Evolutionary conservation across 2,329 filamentous ascomycete genomes (phyloP).

Genomic region (Rosellinia necatrix): DNA sequence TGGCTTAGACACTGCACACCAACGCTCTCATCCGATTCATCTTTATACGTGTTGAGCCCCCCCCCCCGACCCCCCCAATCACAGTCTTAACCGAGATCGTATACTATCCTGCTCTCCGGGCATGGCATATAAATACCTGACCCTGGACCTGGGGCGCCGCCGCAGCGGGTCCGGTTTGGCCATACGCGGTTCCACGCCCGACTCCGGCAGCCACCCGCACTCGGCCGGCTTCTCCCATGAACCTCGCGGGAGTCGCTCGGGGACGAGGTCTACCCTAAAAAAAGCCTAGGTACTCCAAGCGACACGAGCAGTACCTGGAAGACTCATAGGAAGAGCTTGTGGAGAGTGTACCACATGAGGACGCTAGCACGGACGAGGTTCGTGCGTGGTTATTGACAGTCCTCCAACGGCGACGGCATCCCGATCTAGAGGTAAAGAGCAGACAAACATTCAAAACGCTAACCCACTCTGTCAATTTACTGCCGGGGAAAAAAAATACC

Average conservation of each 20-base stretch:
- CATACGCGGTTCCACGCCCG: neutral
- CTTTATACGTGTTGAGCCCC: too few species aligned
- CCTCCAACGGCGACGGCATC: constrained; percentile 33
- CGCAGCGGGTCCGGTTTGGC: neutral
- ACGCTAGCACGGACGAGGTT: constrained; percentile 29
- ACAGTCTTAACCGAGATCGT: too few species aligned
- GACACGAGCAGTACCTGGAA: constrained; percentile 21
- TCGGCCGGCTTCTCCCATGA: constrained; percentile 15
- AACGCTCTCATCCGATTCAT: too few species aligned
- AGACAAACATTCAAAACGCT: neutral
- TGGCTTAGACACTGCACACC: too few species aligned
- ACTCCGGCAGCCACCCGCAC: constrained; percentile 12
- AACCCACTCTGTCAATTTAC: too few species aligned
- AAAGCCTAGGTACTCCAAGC: constrained; percentile 23
- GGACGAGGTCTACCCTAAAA: constrained; percentile 7
- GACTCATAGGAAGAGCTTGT: constrained; percentile 33
- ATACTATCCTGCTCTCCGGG: too few species aligned
- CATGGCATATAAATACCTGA: neutral
- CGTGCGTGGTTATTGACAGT: constrained; percentile 31
- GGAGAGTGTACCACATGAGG: constrained; percentile 26
- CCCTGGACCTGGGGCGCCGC: neutral
- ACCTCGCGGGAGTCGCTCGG: neutral
- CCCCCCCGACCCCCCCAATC: too few species aligned
- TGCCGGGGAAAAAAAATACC: too few species aligned
- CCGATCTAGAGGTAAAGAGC: constrained; percentile 29